phyloP scores from a whole-genome alignment of 768 basidiomycete genomes.

The Tylopilus felleus region DNA sequence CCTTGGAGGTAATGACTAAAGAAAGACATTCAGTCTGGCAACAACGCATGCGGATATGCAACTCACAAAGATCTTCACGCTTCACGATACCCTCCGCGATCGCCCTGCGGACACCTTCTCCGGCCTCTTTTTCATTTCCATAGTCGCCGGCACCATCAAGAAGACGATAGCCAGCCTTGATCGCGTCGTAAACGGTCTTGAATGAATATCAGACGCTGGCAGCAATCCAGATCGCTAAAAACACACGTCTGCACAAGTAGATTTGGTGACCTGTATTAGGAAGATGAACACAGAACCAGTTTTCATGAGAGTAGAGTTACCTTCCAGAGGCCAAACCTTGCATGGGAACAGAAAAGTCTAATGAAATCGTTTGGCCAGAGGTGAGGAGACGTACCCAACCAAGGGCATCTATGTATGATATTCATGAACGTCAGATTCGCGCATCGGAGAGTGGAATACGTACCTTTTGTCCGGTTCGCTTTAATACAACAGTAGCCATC shows the following conservation, averaged over 20 bases:
- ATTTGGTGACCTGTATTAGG: constrained; percentile 48
- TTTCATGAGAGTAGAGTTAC: constrained; percentile 29
- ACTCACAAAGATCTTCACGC: constrained; percentile 82
- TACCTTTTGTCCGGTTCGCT: constrained; percentile 61
- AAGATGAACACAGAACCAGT: neutral
- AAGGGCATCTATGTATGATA: constrained; percentile 59
- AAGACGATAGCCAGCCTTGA: constrained; percentile 84
- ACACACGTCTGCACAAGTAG: constrained; percentile 57
- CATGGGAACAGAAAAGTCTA: constrained; percentile 2
- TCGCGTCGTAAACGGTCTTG: constrained; percentile 78
- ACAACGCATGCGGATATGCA: neutral
- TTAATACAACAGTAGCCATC: constrained; percentile 55
- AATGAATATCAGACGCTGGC: constrained; percentile 1
- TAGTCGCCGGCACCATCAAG: constrained; percentile 86
- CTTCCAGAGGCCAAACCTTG: constrained; percentile 74
- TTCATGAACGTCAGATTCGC: neutral
- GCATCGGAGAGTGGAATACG: neutral
- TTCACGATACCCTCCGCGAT: constrained; percentile 79
- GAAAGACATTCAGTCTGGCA: neutral
- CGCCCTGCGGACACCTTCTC: constrained; percentile 74
- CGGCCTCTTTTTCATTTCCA: constrained; percentile 86
- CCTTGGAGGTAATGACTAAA: constrained; percentile 83
- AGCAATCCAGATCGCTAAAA: neutral
- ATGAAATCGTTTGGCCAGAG: neutral
- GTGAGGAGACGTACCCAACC: constrained; percentile 47